These are phyloP conservation scores for Moniliophthora roreri DNA, from an alignment of 1,284 basidiomycete genomes.

Conservation along the genomic window DNA sequence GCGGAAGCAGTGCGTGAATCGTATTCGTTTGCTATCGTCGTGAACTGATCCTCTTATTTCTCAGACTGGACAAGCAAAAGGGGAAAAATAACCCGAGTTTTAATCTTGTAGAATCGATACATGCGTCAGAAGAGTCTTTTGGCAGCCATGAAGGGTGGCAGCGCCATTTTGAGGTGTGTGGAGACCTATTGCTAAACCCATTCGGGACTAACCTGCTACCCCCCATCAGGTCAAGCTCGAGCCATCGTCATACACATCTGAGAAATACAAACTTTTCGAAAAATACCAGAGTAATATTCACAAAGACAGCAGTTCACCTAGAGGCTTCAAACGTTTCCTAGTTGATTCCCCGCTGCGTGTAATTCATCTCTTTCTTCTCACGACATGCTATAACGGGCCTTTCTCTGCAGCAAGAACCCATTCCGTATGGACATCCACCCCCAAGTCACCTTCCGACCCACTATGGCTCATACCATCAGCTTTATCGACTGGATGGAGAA, in stretches of 20 bases:
- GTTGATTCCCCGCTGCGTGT: slow-evolving; percentile 79
- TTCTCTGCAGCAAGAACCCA: slow-evolving; percentile 45
- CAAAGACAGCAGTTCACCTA: slow-evolving; percentile 56
- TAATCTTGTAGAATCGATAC: slow-evolving; percentile 18
- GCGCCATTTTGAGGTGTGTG: slow-evolving; percentile 55
- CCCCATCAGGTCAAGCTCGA: slow-evolving; percentile 65
- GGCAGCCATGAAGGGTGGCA: slow-evolving; percentile 26
- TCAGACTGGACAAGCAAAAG: slow-evolving; percentile 32
- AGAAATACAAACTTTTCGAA: slow-evolving; percentile 80
- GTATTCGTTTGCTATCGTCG: slow-evolving; percentile 17
- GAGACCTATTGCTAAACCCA: neutral
- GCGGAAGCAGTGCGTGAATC: slow-evolving; percentile 23
- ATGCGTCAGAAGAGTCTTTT: slow-evolving; percentile 28
- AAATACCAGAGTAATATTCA: slow-evolving; percentile 82
- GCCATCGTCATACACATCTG: slow-evolving; percentile 70
- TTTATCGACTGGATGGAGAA: slow-evolving; percentile 80
- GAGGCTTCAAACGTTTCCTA: slow-evolving; percentile 72
- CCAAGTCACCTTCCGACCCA: slow-evolving; percentile 61
- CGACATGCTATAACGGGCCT: neutral
- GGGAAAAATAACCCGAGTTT: slow-evolving; percentile 47
- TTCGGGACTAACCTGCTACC: too few species aligned
- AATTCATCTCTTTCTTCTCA: slow-evolving; percentile 21
- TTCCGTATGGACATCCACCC: slow-evolving; percentile 52
- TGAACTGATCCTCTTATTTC: neutral
- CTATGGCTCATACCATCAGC: slow-evolving; percentile 86